A percentile compares a stretch with the other conserved stretches of the same genome.
Conservation (phyloP, 179 eudicot genomes). For the Nepenthes alata region DNA sequence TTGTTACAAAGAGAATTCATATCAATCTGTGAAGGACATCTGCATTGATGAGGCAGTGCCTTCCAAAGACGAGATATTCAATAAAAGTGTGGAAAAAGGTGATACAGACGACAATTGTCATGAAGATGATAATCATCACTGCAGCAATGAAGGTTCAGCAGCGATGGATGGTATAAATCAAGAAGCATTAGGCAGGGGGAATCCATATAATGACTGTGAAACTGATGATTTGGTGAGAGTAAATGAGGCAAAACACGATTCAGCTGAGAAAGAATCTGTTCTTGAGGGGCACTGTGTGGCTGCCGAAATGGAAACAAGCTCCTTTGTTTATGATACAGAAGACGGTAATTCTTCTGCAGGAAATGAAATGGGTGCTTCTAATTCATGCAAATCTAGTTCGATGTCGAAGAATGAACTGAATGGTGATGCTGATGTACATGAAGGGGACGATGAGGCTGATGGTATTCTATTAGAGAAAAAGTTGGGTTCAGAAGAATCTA, state of each 20-base stretch:
- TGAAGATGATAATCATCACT: constrained; percentile 6
- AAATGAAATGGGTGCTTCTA: not conserved
- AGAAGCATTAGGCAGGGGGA: constrained; percentile 6
- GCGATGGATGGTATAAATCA: constrained; percentile 6
- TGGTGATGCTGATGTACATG: not conserved
- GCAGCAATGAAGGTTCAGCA: constrained; percentile 3
- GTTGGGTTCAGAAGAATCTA: not conserved
- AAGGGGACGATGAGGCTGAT: too few relatives aligned
- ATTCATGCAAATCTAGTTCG: not conserved
- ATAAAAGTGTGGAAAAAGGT: constrained; percentile 8
- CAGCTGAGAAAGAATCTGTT: constrained; percentile 3
- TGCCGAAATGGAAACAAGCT: not conserved
- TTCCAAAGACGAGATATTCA: constrained; percentile 24
- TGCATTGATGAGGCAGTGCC: constrained; percentile 55
- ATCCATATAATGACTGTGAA: constrained; percentile 6
- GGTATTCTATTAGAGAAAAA: not conserved
- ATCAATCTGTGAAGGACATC: constrained; percentile 56
- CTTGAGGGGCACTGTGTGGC: not conserved
- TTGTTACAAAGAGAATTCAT: constrained; percentile 38
- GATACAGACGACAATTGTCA: constrained; percentile 10
- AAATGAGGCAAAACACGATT: constrained; percentile 7
- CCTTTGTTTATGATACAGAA: too few relatives aligned
- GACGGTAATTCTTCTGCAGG: not conserved
- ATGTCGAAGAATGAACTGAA: not conserved
- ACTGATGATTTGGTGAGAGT: constrained; percentile 4